Conservation (phyloP, 176 grass and related monocot species). For the Aegilops bicornis region DNA sequence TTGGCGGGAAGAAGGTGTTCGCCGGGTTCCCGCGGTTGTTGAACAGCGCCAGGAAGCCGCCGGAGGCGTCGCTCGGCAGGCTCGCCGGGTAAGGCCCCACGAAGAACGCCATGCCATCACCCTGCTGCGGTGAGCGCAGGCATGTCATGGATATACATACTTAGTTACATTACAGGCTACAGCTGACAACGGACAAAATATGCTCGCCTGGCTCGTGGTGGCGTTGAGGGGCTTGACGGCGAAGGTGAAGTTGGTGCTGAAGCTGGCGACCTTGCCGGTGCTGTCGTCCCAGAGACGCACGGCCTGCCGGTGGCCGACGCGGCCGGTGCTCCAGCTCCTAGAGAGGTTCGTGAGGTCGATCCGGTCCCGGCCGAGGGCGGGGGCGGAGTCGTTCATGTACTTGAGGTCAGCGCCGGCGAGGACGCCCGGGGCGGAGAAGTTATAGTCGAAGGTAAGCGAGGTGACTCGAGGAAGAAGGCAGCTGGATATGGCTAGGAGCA, state of each 20-base stretch:
- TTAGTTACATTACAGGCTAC: neutral
- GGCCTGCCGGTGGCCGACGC: neutral
- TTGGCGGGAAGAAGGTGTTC: neutral
- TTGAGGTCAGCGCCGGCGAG: no score
- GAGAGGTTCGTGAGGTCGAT: neutral
- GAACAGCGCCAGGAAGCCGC: conserved; percentile 44
- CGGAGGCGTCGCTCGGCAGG: neutral
- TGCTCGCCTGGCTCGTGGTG: neutral
- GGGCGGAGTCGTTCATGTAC: no score
- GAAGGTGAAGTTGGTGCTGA: conserved; percentile 4
- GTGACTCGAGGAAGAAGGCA: neutral
- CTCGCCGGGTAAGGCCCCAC: conserved; percentile 37
- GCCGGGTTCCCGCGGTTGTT: neutral
- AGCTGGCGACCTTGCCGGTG: conserved; percentile 13
- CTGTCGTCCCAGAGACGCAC: conserved; percentile 16
- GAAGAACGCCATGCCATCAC: conserved; percentile 65
- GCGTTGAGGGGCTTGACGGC: neutral
- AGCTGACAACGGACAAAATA: neutral
- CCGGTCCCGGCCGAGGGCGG: no score
- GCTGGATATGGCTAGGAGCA: neutral
- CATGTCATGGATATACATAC: neutral
- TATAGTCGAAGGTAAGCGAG: conserved; percentile 29
- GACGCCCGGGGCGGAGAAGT: neutral
- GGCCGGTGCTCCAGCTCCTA: conserved; percentile 17
- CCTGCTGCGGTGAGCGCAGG: neutral